Evolutionary conservation across 352 stramenopile genomes (phyloP).

Genomic region (Aphanomyces euteiches): DNA sequence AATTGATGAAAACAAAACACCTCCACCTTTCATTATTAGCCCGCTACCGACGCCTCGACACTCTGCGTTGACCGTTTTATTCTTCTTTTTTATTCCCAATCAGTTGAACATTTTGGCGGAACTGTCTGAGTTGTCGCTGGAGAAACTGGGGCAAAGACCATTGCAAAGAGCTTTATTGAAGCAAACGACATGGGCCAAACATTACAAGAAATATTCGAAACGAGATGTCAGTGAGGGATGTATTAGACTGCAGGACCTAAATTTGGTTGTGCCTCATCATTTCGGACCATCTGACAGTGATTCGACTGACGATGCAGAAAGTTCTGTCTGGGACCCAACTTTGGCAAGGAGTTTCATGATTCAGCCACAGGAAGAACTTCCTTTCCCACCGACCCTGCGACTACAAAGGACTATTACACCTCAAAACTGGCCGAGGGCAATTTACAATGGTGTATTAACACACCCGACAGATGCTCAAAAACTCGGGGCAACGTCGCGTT

Average conservation of each 20-base stretch:
- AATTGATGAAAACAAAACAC: neutral
- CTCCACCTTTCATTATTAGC: neutral
- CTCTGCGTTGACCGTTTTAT: neutral
- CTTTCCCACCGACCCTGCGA: too few relatives aligned
- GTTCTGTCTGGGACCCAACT: too few relatives aligned
- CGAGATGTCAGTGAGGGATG: neutral
- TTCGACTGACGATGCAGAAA: too few relatives aligned
- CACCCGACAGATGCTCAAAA: neutral
- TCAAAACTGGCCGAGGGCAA: neutral
- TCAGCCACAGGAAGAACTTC: too few relatives aligned
- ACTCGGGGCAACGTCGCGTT: neutral
- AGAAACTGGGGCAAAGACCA: neutral
- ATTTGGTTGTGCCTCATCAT: neutral
- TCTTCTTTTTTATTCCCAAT: neutral
- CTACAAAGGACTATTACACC: neutral
- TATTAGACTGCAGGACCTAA: neutral
- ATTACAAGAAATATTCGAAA: neutral
- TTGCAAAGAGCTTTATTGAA: neutral
- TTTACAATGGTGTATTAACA: constrained; percentile 3
- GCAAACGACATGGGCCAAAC: neutral
- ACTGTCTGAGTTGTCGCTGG: neutral
- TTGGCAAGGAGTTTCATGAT: too few relatives aligned
- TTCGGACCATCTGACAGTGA: too few relatives aligned
- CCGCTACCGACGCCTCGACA: neutral
- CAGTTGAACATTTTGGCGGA: constrained; percentile 4